These are phyloP conservation scores for Aurifilum marmelostoma DNA, from an alignment of 2,329 filamentous ascomycete species.

Conservation along the genomic window DNA sequence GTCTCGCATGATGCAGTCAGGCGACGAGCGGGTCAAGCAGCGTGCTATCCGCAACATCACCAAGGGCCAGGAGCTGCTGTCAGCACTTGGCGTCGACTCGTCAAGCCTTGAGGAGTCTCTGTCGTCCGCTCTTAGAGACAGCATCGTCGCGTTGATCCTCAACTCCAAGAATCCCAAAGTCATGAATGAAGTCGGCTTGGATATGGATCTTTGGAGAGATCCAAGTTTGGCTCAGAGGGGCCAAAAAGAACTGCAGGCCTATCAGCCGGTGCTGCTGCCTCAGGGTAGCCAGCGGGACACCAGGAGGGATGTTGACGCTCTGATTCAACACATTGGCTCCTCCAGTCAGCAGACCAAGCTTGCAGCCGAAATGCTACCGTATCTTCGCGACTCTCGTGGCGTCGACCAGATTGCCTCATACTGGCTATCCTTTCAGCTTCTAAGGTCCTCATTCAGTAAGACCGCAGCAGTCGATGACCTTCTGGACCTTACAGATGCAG, in stretches of 20 bases:
- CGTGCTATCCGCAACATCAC: conserved; percentile 76
- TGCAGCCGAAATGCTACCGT: conserved; percentile 66
- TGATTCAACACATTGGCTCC: conserved; percentile 60
- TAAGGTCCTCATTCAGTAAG: conserved; percentile 59
- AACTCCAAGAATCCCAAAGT: conserved; percentile 39
- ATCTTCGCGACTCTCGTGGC: conserved; percentile 60
- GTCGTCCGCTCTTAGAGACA: conserved; percentile 72
- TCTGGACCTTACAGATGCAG: conserved; percentile 56
- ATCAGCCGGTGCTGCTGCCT: conserved; percentile 64
- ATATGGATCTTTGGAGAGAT: conserved; percentile 36
- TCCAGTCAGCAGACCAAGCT: conserved; percentile 64
- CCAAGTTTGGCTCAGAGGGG: conserved; percentile 35
- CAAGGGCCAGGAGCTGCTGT: conserved; percentile 69
- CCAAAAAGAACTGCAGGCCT: conserved; percentile 41
- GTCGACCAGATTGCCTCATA: conserved; percentile 69
- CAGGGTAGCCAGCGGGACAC: conserved; percentile 70
- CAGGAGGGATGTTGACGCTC: conserved; percentile 57
- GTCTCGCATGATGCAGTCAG: conserved; percentile 79
- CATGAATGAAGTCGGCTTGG: conserved; percentile 39
- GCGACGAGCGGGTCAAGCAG: conserved; percentile 78
- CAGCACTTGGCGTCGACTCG: conserved; percentile 65
- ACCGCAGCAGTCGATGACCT: conserved; percentile 67
- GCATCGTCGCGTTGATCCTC: conserved; percentile 56
- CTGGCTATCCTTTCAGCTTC: conserved; percentile 77
- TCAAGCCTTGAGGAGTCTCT: conserved; percentile 69